Conservation (phyloP, 495 filamentous ascomycete species). For the Penicillium dipodomyicola region DNA sequence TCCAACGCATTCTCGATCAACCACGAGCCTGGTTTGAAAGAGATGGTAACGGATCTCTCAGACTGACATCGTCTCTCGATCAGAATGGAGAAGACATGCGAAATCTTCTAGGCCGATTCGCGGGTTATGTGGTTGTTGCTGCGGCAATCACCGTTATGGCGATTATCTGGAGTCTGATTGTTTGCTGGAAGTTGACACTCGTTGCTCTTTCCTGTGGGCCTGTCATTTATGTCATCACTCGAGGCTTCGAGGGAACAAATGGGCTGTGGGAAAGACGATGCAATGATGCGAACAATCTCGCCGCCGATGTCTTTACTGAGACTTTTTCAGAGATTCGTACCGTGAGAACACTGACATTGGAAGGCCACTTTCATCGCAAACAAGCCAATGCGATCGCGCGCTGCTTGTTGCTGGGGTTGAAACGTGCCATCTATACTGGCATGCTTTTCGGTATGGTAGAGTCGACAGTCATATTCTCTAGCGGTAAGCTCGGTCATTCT, state of each 20-base stretch:
- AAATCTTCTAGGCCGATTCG: slow-evolving; percentile 75
- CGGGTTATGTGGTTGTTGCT: slow-evolving; percentile 64
- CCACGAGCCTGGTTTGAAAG: slow-evolving; percentile 82
- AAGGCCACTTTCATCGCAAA: slow-evolving; percentile 69
- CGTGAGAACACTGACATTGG: slow-evolving; percentile 74
- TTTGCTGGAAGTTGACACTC: slow-evolving; percentile 80
- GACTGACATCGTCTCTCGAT: slow-evolving; percentile 70
- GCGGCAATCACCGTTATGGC: slow-evolving; percentile 62
- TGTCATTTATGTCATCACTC: slow-evolving; percentile 62
- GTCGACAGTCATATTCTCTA: slow-evolving; percentile 65
- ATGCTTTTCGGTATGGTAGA: slow-evolving; percentile 74
- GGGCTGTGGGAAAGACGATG: slow-evolving; percentile 68
- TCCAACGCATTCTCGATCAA: slow-evolving; percentile 72
- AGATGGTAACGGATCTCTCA: slow-evolving; percentile 58
- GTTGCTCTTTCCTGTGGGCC: slow-evolving; percentile 70
- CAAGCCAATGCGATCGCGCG: slow-evolving; percentile 49
- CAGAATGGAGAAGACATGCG: slow-evolving; percentile 85
- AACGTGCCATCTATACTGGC: slow-evolving; percentile 58
- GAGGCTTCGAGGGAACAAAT: slow-evolving; percentile 58
- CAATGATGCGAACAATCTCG: slow-evolving; percentile 55
- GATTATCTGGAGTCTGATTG: slow-evolving; percentile 67
- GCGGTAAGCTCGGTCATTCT: slow-evolving; percentile 38
- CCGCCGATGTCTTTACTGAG: slow-evolving; percentile 66
- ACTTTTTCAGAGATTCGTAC: slow-evolving; percentile 80
- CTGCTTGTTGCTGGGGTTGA: slow-evolving; percentile 31